Evolutionary conservation across 1,284 basidiomycete genomes (phyloP).

Genomic region (Austroboletus niveus): DNA sequence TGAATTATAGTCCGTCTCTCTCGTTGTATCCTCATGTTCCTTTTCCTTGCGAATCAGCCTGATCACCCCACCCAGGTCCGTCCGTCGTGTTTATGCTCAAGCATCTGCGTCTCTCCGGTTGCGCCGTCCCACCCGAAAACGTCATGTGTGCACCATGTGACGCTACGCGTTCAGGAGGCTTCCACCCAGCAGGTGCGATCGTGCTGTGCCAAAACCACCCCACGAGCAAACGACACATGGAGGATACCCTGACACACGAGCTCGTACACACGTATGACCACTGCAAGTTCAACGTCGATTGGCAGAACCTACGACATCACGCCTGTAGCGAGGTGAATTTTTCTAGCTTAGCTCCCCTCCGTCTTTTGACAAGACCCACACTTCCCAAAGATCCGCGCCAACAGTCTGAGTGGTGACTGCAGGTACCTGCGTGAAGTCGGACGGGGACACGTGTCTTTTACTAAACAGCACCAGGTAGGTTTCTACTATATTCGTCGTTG

Average conservation of each 20-base stretch:
- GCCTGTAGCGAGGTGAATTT: slow-evolving; percentile 79
- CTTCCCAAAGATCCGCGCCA: slow-evolving; percentile 80
- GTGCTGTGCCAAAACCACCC: slow-evolving; percentile 84
- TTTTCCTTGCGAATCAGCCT: slow-evolving; percentile 9
- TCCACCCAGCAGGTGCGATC: slow-evolving; percentile 74
- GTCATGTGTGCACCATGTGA: too few relatives aligned
- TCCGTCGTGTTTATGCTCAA: slow-evolving; percentile 75
- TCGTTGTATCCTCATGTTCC: slow-evolving; percentile 13
- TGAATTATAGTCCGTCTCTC: slow-evolving; percentile 45
- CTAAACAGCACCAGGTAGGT: slow-evolving; percentile 87
- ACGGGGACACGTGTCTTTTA: slow-evolving; percentile 71
- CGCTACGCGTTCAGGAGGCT: slow-evolving; percentile 75
- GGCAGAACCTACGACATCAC: slow-evolving; percentile 88
- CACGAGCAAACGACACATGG: slow-evolving; percentile 82
- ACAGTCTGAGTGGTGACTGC: slow-evolving; percentile 92
- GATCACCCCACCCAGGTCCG: slow-evolving; percentile 50
- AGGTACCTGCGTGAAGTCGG: slow-evolving; percentile 78
- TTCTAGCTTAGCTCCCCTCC: background rate
- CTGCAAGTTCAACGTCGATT: slow-evolving; percentile 50
- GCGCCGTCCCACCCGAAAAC: too few relatives aligned
- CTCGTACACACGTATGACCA: slow-evolving; percentile 97
- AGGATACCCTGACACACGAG: slow-evolving; percentile 92
- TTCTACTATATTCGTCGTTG: slow-evolving; percentile 11
- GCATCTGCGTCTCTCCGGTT: slow-evolving; percentile 54
- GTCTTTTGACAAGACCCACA: slow-evolving; percentile 1